phyloP scores from a whole-genome alignment of 257 asterid genomes.

The Primulina eburnea region DNA sequence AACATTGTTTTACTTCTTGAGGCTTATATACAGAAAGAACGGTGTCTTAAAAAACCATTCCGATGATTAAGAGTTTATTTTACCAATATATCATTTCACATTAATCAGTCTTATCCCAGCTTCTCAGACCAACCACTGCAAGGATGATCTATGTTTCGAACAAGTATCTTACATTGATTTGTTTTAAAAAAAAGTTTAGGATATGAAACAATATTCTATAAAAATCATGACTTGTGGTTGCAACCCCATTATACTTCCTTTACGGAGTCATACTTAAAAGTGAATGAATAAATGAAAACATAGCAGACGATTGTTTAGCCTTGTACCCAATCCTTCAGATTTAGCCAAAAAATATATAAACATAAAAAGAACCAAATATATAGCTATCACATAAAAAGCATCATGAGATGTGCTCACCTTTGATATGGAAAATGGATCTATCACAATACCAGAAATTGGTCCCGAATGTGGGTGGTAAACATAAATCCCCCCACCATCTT shows the following conservation, averaged over 20 bases:
- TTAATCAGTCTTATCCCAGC: background rate
- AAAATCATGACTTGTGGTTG: background rate
- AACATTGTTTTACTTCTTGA: background rate
- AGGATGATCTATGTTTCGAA: background rate
- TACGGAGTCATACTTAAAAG: background rate
- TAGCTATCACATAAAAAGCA: background rate
- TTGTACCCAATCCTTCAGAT: slow-evolving; percentile 2
- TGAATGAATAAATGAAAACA: background rate
- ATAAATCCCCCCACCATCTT: slow-evolving; percentile 64
- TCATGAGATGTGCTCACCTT: slow-evolving; percentile 41
- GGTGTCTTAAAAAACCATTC: background rate
- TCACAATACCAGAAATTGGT: slow-evolving; percentile 70
- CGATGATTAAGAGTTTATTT: background rate
- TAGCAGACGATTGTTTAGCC: background rate
- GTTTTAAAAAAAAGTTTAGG: slow-evolving; percentile 4
- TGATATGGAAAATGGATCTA: slow-evolving; percentile 56
- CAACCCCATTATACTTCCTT: background rate
- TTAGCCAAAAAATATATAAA: background rate
- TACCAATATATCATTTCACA: background rate
- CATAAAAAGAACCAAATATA: too few species aligned
- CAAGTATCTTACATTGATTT: background rate
- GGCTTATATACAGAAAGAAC: background rate
- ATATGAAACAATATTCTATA: background rate
- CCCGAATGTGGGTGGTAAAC: slow-evolving; percentile 71
- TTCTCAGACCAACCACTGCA: slow-evolving; percentile 4